Percentiles rank a stretch among this genome's conserved stretches.
Evolutionary conservation across 2,329 filamentous ascomycete species (phyloP).

Genomic region (Tricladium varicosporioides): DNA sequence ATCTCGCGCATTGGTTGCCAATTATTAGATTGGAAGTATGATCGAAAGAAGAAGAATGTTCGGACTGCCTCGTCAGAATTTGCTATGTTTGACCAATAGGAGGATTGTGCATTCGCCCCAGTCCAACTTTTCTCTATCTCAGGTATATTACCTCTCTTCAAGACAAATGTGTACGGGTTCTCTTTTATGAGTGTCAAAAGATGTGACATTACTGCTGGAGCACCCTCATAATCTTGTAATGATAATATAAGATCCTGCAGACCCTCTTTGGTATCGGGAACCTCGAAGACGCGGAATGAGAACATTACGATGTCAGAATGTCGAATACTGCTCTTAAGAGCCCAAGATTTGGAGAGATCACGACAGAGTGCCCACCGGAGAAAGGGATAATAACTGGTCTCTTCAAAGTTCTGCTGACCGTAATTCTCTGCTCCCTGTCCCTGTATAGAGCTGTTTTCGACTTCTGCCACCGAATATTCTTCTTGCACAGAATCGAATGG

Average conservation of each 20-base stretch:
- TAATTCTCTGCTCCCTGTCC: no score
- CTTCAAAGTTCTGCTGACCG: neutral
- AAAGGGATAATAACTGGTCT: slow-evolving; percentile 5
- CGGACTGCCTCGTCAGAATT: neutral
- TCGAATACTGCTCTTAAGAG: slow-evolving; percentile 2
- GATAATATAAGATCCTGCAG: slow-evolving; percentile 5
- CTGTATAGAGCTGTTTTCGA: neutral
- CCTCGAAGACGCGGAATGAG: slow-evolving; percentile 8
- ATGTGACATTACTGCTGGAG: neutral
- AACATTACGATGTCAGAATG: slow-evolving; percentile 8
- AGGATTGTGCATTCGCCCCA: slow-evolving; percentile 2
- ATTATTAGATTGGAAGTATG: slow-evolving; percentile 4
- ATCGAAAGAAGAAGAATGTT: slow-evolving; percentile 8
- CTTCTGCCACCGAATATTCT: neutral
- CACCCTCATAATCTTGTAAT: slow-evolving; percentile 1
- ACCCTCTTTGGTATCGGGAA: slow-evolving; percentile 1
- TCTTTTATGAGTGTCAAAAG: slow-evolving; percentile 2
- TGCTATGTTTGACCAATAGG: slow-evolving; percentile 1
- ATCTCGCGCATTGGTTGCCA: slow-evolving; percentile 6
- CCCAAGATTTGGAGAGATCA: slow-evolving; percentile 1
- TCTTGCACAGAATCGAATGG: neutral
- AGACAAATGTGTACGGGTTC: neutral
- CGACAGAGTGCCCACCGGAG: slow-evolving; percentile 3
- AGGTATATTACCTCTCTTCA: no score
- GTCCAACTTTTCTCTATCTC: slow-evolving; percentile 7